Evolutionary conservation across 148 eudicot species (phyloP), one percentile per base, ranked within the genome.

Genomic region (Silene latifolia): DNA sequence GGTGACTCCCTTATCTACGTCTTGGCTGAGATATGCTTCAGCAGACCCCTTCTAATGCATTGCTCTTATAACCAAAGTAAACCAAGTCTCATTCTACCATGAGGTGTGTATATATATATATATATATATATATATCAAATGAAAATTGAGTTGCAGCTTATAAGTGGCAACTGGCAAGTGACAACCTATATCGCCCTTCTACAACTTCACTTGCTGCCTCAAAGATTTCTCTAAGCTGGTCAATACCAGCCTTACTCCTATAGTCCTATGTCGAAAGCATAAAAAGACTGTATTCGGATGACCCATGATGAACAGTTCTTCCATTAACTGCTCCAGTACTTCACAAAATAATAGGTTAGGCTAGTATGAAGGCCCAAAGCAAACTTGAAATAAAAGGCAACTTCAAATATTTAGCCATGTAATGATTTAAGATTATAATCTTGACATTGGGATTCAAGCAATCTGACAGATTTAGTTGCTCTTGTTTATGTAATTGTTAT

Each of bases 381-480:
- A 17, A 58, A 29, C 67, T 64, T 4, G 0, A 5, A 66, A 35
- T 19, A 35, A 0, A 35, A n/a, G 14, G 5, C 67, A 66, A 7
- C 5, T n/a, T 66, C 21, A n/a, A 42, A 17, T 66, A 27, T 58
- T 19, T 20, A 35, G 15, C 23, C 15, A 42, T 67, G 70, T 42
- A 0, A 29, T 20, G 20, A 7, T 67, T 27, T 27, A 64, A 13
- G 42, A 32, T 5, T 12, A 64, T 10, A 35, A 64, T 64, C 32
- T 29, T 27, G n/a, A 64, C 65, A 64, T 64, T 64, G 29, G 27
- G 29, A 64, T 32, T 29, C 15, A 64, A 64, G 44, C 68, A 64
- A 64, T 64, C 42, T 64, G 5, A 32, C 44, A 14, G 19, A 29
- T 64, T 27, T 12, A 64, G 42, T 14, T 64, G 17, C 44, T 27